Evolutionary conservation across 108 stramenopile genomes (phyloP).

Genomic region (Skeletonema potamos): DNA sequence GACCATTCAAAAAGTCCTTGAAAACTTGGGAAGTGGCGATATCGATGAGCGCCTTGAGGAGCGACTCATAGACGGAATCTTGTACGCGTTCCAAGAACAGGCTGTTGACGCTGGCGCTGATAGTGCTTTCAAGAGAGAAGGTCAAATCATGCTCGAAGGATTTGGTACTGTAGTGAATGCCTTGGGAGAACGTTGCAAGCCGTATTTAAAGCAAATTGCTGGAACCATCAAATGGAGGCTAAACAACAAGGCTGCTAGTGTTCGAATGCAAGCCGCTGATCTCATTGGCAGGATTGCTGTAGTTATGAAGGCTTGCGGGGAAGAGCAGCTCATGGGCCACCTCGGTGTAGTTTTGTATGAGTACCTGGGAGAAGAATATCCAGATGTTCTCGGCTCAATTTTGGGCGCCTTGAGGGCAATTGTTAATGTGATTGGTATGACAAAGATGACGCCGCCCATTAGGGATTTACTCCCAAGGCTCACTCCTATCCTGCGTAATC

Average conservation of each 20-base stretch:
- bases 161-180: slow-evolving; percentile 97
- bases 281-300: slow-evolving; percentile 96
- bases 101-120: slow-evolving; percentile 78
- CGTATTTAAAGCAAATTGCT: slow-evolving; percentile 97
- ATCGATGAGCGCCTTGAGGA: slow-evolving; percentile 97
- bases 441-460: slow-evolving; percentile 97
- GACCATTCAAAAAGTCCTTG: slow-evolving; percentile 90
- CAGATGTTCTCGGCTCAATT: slow-evolving; percentile 95
- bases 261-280: slow-evolving; percentile 99
- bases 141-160: slow-evolving; percentile 94
- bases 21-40: slow-evolving; percentile 94
- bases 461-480: slow-evolving; percentile 95
- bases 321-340: slow-evolving; percentile 98
- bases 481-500: slow-evolving; percentile 98
- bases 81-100: slow-evolving; percentile 99
- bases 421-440: slow-evolving; percentile 99
- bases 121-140: slow-evolving; percentile 68
- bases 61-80: slow-evolving; percentile 96
- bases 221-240: slow-evolving; percentile 98
- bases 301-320: slow-evolving; percentile 96
- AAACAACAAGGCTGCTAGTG: slow-evolving; percentile 96
- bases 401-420: slow-evolving; percentile 94
- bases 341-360: slow-evolving; percentile 98
- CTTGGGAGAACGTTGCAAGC: slow-evolving; percentile 94
- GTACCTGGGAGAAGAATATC: slow-evolving; percentile 99